These are phyloP conservation scores for Physocladia obscura DNA, from an alignment of 192 early-diverging fungal genomes.

Conservation along the genomic window DNA sequence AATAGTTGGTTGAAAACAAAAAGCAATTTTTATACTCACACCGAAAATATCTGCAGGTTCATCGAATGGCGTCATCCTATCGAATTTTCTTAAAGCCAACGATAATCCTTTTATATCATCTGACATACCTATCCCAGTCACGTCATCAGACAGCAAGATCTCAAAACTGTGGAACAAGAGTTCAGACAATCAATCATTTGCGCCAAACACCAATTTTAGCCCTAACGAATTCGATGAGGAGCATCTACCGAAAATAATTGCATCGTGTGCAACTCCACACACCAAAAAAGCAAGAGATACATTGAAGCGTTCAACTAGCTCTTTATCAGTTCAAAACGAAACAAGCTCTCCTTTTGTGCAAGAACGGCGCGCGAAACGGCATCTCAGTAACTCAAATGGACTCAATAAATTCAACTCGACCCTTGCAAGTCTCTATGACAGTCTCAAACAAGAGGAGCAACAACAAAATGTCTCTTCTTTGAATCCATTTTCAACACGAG, in stretches of 20 bases:
- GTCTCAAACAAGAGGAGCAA: neutral
- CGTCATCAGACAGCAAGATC: neutral
- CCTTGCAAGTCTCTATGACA: neutral
- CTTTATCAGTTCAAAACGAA: neutral
- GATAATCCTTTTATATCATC: neutral
- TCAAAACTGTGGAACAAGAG: constrained; percentile 2
- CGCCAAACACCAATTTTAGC: neutral
- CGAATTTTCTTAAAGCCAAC: neutral
- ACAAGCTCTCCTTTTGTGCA: neutral
- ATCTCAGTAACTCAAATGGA: neutral
- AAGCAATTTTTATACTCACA: neutral
- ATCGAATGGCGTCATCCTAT: neutral
- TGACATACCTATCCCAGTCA: neutral
- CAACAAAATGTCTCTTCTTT: neutral
- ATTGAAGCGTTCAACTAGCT: neutral
- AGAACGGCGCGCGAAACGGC: neutral
- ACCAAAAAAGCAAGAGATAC: neutral
- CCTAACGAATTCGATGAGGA: neutral
- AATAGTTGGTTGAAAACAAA: neutral
- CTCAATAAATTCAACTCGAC: neutral
- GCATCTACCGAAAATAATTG: neutral
- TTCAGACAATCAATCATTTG: neutral
- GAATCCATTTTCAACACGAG: neutral
- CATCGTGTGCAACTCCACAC: neutral
- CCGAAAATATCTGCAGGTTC: neutral